phyloP scores from a whole-genome alignment of 2,329 filamentous ascomycete species.

The Aspergillus neotritici region DNA sequence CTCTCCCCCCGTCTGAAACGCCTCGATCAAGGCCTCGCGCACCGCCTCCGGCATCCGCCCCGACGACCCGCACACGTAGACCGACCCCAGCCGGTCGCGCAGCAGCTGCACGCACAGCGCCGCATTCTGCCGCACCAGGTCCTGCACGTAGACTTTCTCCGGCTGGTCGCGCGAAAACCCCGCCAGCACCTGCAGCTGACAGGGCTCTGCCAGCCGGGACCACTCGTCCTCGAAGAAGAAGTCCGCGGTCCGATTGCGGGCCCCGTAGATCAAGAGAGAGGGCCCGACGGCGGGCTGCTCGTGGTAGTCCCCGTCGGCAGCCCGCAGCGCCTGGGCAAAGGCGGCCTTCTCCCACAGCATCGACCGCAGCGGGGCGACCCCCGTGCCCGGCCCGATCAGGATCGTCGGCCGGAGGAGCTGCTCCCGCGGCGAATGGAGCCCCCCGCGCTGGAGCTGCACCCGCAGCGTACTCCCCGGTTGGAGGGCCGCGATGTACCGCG shows the following conservation, averaged over 20 bases:
- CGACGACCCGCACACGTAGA: constrained; percentile 51
- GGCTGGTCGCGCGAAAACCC: constrained; percentile 67
- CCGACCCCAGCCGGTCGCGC: constrained; percentile 46
- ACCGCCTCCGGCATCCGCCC: constrained; percentile 68
- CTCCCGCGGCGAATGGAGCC: constrained; percentile 44
- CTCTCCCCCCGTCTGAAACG: constrained; percentile 47
- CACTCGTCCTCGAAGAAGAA: constrained; percentile 80
- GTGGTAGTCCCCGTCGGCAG: constrained; percentile 19
- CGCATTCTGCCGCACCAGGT: constrained; percentile 51
- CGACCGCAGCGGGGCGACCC: constrained; percentile 75
- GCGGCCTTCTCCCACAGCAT: constrained; percentile 68
- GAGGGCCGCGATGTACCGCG: constrained; percentile 71
- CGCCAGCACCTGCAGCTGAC: constrained; percentile 51
- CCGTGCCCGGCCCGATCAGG: constrained; percentile 78
- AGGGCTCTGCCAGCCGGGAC: constrained; percentile 41
- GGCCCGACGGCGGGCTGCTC: constrained; percentile 33
- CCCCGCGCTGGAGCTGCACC: constrained; percentile 53
- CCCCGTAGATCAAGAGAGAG: constrained; percentile 73
- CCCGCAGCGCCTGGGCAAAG: constrained; percentile 27
- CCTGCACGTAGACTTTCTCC: constrained; percentile 63
- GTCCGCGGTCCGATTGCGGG: constrained; percentile 67
- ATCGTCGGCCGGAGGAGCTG: constrained; percentile 58
- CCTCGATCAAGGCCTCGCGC: constrained; percentile 59
- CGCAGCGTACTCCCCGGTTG: constrained; percentile 52
- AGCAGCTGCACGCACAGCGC: constrained; percentile 49